Percentiles rank a stretch among this genome's conserved stretches.
Conservation (phyloP, 2,329 filamentous ascomycete species). For the Aspergillus ustus region DNA sequence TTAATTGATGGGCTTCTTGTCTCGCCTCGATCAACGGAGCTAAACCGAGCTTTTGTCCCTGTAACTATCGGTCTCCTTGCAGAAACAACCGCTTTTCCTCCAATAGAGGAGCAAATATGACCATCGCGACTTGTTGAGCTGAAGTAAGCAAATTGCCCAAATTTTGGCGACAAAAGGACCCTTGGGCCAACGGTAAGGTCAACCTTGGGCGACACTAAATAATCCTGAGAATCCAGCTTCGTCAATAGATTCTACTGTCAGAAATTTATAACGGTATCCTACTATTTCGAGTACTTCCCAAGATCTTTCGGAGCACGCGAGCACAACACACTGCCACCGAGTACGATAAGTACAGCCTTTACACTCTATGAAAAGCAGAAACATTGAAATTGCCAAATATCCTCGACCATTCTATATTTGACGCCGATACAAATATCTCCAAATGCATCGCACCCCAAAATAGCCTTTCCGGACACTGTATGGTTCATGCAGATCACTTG, state of each 20-base stretch:
- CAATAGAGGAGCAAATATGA: neutral
- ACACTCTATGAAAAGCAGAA: neutral
- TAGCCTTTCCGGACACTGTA: neutral
- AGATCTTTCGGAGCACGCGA: neutral
- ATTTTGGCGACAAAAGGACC: neutral
- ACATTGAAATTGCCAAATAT: neutral
- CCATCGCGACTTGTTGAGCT: neutral
- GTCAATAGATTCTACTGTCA: neutral
- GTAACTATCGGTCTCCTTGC: neutral
- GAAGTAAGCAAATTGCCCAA: neutral
- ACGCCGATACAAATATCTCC: neutral
- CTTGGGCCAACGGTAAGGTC: neutral
- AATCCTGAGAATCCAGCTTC: neutral
- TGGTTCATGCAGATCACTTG: no score
- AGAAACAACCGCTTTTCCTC: neutral
- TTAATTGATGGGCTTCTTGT: neutral
- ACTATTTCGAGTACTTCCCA: neutral
- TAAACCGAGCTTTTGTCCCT: neutral
- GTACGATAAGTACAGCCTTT: neutral
- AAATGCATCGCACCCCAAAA: neutral
- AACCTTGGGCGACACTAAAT: neutral
- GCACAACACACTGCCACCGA: neutral
- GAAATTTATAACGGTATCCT: neutral
- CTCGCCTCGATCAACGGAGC: neutral
- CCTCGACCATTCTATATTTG: neutral